Evolutionary conservation across 169 alveolate species (phyloP).

Genomic region (Cystoisospora suis): DNA sequence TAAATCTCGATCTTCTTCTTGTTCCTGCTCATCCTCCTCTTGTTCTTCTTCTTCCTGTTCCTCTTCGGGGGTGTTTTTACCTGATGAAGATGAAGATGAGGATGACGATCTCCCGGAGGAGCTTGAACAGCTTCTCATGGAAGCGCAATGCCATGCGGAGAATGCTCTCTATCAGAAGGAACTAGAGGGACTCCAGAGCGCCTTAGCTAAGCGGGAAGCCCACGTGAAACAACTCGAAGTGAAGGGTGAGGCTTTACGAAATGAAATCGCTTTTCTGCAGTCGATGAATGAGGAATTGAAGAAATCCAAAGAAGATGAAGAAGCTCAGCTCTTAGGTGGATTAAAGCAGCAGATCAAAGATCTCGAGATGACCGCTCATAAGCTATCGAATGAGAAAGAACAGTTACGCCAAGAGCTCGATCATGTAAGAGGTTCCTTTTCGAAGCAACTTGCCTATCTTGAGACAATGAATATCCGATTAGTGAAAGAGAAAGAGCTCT

Average conservation of each 20-base stretch:
- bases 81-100: no score
- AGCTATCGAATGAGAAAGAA: not conserved
- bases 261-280: slow-evolving; percentile 8
- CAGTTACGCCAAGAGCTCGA: slow-evolving; percentile 13
- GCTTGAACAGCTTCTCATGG: not conserved
- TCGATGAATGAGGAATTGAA: slow-evolving; percentile 11
- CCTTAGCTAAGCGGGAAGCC: not conserved
- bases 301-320: not conserved
- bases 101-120: not conserved
- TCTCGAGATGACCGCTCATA: not conserved
- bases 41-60: not conserved
- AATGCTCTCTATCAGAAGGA: not conserved
- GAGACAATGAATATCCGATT: not conserved
- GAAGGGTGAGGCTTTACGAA: slow-evolving; percentile 32
- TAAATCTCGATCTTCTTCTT: not conserved
- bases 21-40: not conserved
- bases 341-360: not conserved
- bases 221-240: not conserved
- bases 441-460: slow-evolving; percentile 23
- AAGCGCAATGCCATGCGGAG: not conserved
- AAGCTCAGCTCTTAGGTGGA: not conserved
- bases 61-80: no score
- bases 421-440: not conserved
- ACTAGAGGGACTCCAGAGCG: not conserved
- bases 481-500: not conserved